Base-by-base conservation (phyloP, 2,329 filamentous ascomycete genomes). In the Beauveria sp. region DNA sequence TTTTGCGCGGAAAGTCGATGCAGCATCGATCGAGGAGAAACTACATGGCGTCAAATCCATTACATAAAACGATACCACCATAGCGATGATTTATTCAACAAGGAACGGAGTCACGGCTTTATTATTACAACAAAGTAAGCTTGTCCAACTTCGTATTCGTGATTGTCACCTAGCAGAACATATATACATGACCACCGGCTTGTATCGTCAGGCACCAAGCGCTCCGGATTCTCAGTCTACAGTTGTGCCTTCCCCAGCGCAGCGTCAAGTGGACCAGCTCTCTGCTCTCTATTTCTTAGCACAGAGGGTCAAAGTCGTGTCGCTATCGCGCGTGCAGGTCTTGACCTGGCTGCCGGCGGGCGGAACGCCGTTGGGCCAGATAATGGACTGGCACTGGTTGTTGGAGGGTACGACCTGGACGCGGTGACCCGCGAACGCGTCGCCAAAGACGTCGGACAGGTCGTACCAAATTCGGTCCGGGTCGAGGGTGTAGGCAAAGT, bases 401-500 rank as follows among this genome's bases (percentile, higher is more conserved):
- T 72, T 64, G 42, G 65, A 65, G 62, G 72, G 73, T 12, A 65
- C 65, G 12, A 70, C 67, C 5, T 67, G 67, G 9, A 77, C 24
- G 67, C 71, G 74, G 52, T 67, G 63, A 8, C 74, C 73, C 14
- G 53, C 58, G 26, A 78, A 76, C 5, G 71, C 65, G 59, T 76
- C 70, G n/a, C 76, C 76, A 53, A 77, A 77, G 18, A 76, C 71
- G 63, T 71, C 70, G 66, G 68, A 73, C 26, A 78, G 66, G 62
- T 77, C 76, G 62, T 77, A 77, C 72, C 72, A 78, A 57, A 78
- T 62, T 6, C 63, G 63, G 57, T 46, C 63, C 58, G 65, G 66
- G 55, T 74, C 70, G 38, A 77, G 71, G 67, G 65, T 76, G 66
- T 75, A 76, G 42, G 75, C 75, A 52, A 73, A 76, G 63, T 72